Conservation (phyloP, 169 alveolate species). For the Plasmodium inui region DNA sequence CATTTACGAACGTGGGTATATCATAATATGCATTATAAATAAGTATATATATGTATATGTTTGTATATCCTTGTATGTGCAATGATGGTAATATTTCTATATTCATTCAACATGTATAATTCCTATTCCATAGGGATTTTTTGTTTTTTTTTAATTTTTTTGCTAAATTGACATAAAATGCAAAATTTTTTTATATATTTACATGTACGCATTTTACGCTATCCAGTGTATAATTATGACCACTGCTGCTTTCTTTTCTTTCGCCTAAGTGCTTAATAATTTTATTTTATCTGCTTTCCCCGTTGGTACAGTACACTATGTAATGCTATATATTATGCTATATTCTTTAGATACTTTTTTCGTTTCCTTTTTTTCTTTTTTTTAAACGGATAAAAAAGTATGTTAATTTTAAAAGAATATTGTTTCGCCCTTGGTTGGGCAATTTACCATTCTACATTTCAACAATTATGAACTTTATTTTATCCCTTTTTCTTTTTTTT, state of each 20-base stretch:
- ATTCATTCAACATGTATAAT: background rate
- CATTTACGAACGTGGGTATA: background rate
- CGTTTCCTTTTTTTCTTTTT: slow-evolving; percentile 5
- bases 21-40: too few species aligned
- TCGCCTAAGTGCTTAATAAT: background rate
- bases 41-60: background rate
- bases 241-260: background rate
- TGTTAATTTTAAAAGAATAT: background rate
- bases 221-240: background rate
- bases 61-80: background rate
- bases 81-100: background rate
- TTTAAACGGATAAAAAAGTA: background rate
- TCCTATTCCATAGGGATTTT: background rate
- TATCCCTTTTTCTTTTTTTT: background rate
- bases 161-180: background rate
- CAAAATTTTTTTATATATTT: background rate
- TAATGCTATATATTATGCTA: background rate
- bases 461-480: background rate
- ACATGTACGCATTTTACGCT: background rate
- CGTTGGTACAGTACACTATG: background rate
- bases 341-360: background rate
- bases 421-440: background rate
- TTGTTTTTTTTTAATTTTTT: background rate
- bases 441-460: slow-evolving; percentile 5
- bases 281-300: background rate